Conservation (phyloP, 78 protist genomes). For the Dictyostelium citrinum region DNA sequence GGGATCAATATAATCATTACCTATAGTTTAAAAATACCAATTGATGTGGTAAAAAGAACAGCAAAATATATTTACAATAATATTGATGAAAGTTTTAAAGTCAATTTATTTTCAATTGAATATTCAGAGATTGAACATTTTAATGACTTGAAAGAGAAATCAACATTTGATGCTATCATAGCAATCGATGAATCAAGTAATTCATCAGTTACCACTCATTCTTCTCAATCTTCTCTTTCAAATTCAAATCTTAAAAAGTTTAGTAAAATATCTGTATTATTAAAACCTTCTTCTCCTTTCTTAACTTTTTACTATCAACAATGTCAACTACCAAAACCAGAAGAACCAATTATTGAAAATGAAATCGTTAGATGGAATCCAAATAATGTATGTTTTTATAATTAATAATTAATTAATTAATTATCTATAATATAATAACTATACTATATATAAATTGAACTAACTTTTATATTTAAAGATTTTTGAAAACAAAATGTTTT, state of each 20-base stretch:
- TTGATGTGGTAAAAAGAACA: not conserved
- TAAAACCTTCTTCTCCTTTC: not conserved
- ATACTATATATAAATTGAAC: too few relatives aligned
- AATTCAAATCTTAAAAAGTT: not conserved
- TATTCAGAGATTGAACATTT: conserved; percentile 7
- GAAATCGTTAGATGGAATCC: not conserved
- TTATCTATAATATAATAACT: too few relatives aligned
- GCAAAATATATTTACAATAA: not conserved
- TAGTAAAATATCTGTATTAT: not conserved
- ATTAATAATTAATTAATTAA: too few relatives aligned
- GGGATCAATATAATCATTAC: not conserved
- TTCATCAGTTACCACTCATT: not conserved
- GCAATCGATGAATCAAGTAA: not conserved
- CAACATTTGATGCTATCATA: not conserved
- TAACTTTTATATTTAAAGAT: not conserved
- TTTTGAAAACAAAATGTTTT: not conserved
- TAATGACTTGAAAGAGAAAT: not conserved
- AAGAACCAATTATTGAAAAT: not conserved
- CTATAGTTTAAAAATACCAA: not conserved
- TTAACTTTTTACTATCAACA: conserved; percentile 3
- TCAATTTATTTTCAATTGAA: not conserved
- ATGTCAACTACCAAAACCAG: not conserved
- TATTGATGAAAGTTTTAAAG: not conserved
- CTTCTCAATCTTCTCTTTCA: not conserved
- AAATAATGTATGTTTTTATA: not conserved